Evolutionary conservation across 306 rosid genomes (phyloP).

Genomic region (Coriaria nepalensis): DNA sequence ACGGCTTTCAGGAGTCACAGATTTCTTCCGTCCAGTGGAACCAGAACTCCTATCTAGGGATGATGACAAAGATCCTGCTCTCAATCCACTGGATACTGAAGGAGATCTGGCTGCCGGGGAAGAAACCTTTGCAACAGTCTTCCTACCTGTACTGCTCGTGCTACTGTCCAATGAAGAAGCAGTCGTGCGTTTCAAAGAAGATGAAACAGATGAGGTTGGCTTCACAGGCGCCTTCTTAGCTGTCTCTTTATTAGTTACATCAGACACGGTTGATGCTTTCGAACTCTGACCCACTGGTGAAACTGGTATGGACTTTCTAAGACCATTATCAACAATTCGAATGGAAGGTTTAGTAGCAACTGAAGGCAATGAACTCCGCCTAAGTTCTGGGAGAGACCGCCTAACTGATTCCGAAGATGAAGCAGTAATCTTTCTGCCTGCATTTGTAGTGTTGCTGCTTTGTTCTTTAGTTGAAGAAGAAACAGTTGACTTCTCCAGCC

Average conservation of each 20-base stretch:
- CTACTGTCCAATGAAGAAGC: constrained; percentile 46
- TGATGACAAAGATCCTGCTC: constrained; percentile 42
- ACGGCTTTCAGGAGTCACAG: constrained; percentile 48
- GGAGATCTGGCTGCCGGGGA: constrained; percentile 45
- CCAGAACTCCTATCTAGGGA: constrained; percentile 45
- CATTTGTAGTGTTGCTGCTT: constrained; percentile 16
- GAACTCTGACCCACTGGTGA: constrained; percentile 23
- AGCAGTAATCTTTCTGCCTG: constrained; percentile 17
- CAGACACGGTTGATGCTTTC: constrained; percentile 29
- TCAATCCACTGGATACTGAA: constrained; percentile 40
- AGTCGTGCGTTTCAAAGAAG: constrained; percentile 30
- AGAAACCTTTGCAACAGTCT: constrained; percentile 41
- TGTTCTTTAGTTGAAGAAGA: constrained; percentile 23
- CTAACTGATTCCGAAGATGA: constrained; percentile 28
- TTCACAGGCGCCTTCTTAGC: constrained; percentile 36
- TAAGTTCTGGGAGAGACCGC: constrained; percentile 63
- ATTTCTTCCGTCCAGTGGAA: constrained; percentile 55
- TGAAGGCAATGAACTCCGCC: constrained; percentile 48
- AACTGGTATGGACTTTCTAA: constrained; percentile 30
- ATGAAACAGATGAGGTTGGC: constrained; percentile 32
- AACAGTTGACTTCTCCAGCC: constrained; percentile 36
- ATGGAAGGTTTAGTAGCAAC: constrained; percentile 26
- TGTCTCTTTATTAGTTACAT: constrained; percentile 24
- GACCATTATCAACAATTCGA: constrained; percentile 21
- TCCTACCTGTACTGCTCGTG: constrained; percentile 45